Evolutionary conservation across 2,329 filamentous ascomycete species (phyloP), one percentile per base, ranked within the genome.

Genomic region (Lachnellula hyalina): DNA sequence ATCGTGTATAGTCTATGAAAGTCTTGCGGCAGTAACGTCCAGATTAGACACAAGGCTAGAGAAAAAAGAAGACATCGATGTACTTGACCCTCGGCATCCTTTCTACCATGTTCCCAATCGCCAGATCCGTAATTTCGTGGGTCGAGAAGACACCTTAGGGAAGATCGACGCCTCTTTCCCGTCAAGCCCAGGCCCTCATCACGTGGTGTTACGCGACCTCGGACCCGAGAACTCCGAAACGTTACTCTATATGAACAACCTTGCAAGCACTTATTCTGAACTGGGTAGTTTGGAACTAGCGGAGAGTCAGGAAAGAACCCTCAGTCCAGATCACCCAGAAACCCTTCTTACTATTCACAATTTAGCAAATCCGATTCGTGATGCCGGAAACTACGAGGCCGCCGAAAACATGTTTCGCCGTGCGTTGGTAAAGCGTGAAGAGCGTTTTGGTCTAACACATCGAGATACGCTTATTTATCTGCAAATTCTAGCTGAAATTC

Each of bases 161-260:
- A 55, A 7, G 17, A 63, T 64, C 14, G 49, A 61, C 23, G 28
- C 19, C 5, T 51, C 53, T 12, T 53, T 57, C 14, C 46, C 50
- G 15, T 21, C 23, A 14, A 32, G 46, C 11, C 17, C 17, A 23
- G 51, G 50, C 17, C 50, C 54, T 19, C 48, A 47, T 19, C 25
- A 62, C 21, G 53, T 65, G 21, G 59, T 63, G 11, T 28, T 65
- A 4, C 47, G 55, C 1, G 63, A 57, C 5, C 50, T 61, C n/a
- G 63, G 63, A 11, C 23, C 12, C 14, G 56, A 57, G 34, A 38
- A 62, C 51, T n/a, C 46, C 4, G 32, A 41, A 2, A 61, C 51
- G 45, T 48, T 63, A 9, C 4, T 0, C 2, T n/a, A n/a, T 19
- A 41, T 7, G 17, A 11, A 2, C 15, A 19, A n/a, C 17, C 38